Evolutionary conservation across 805 yeast genomes (phyloP), one percentile per base, ranked within the genome.

Genomic region (Saccharomycopsis sp.): DNA sequence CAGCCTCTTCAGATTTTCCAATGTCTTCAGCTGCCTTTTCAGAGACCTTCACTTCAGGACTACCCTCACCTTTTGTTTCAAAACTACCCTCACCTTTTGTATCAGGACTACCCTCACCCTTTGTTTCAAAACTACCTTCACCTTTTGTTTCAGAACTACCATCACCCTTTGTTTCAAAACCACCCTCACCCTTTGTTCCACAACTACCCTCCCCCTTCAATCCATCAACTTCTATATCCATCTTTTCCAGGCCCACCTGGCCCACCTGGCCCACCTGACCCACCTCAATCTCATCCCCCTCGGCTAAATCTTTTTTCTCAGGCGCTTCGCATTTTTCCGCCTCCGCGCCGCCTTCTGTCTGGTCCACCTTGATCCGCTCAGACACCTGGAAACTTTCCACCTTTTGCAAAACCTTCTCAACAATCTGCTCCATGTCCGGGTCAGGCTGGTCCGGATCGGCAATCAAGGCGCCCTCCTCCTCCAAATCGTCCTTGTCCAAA

Each of bases 381-480:
- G 37, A 24, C 24, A 57, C 54, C 12, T 51, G 37, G 24, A 57
- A 50, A 50, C 57, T 55, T 18, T 55, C 63, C 9, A 60, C 59
- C n/a, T 60, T 57, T 23, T 52, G 48, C 53, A 60, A 55, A 1
- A 60, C 61, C 23, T 57, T 57, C 16, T 60, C 61, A 34, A 57
- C 41, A 16, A 57, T 54, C 7, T 53, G 58, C 24, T 53, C 63
- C 63, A 60, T 57, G 41, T 55, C 61, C n/a, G 60, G 57, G 50
- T 65, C 65, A 18, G 61, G 59, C 21, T 56, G 54, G 12, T 57
- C 52, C 8, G 57, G 37, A 53, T 80, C 84, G 61, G 77, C 83
- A 34, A 78, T 69, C 57, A 83, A 70, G 0, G 83, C 88, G 51
- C 87, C 88, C 64, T 80, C 87, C 56, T 75, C 70, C 40, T 73